Evolutionary conservation across 768 basidiomycete genomes (phyloP).

Genomic region (Psilocybe tampanensis): DNA sequence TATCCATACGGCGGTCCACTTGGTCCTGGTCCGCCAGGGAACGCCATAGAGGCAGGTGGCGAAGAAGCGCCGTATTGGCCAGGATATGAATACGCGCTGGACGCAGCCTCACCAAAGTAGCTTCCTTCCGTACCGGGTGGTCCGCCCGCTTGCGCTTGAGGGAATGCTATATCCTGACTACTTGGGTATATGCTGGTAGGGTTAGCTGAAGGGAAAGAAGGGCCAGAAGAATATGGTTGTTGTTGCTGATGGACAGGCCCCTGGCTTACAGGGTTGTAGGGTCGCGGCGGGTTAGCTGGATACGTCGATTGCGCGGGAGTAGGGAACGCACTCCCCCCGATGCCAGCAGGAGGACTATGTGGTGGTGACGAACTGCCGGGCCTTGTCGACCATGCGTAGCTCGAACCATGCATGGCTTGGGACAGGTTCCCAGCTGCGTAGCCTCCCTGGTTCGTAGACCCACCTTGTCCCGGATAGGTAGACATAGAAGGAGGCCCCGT

Average conservation of each 20-base stretch:
- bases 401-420: slow-evolving; percentile 12
- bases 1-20: slow-evolving; percentile 5
- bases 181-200: not conserved
- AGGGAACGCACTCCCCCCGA: slow-evolving; percentile 12
- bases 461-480: slow-evolving; percentile 14
- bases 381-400: slow-evolving; percentile 17
- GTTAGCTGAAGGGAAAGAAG: slow-evolving; percentile 24
- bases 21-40: not conserved
- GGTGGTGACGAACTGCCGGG: slow-evolving; percentile 20
- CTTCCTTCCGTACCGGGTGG: slow-evolving; percentile 20
- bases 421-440: slow-evolving; percentile 20
- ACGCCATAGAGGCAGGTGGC: not conserved
- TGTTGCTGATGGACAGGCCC: not conserved
- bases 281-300: slow-evolving; percentile 3
- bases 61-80: not conserved
- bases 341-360: slow-evolving; percentile 22
- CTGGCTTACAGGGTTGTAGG: slow-evolving; percentile 17
- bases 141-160: slow-evolving; percentile 20
- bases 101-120: slow-evolving; percentile 9
- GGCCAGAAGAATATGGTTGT: slow-evolving; percentile 16
- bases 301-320: slow-evolving; percentile 18
- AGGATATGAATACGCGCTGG: slow-evolving; percentile 7
- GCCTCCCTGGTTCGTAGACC: slow-evolving; percentile 1
- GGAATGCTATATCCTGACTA: slow-evolving; percentile 24
- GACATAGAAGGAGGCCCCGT: slow-evolving; percentile 7